Conservation (phyloP, 495 filamentous ascomycete species). For the Evernia prunastri region DNA sequence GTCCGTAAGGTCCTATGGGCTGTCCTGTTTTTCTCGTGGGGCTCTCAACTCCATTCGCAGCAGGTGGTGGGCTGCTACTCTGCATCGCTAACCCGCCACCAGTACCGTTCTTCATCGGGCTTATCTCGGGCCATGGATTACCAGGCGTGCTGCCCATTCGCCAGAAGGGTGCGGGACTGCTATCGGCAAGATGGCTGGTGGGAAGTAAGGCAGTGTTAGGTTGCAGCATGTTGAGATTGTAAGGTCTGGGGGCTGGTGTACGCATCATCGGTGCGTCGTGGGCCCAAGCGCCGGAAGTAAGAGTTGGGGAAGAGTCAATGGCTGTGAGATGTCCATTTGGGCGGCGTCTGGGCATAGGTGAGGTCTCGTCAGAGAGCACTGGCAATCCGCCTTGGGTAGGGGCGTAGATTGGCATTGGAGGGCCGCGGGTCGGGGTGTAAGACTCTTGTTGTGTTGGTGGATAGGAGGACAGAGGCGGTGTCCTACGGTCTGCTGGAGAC, state of each 20-base stretch:
- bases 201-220: constrained; percentile 86
- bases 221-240: constrained; percentile 76
- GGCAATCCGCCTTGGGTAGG: constrained; percentile 38
- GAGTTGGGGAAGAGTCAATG: constrained; percentile 60
- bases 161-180: constrained; percentile 96
- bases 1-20: constrained; percentile 8
- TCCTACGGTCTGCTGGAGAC: constrained; percentile 36
- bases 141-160: constrained; percentile 77
- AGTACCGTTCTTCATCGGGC: constrained; percentile 49
- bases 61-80: constrained; percentile 60
- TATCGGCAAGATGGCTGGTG: constrained; percentile 90
- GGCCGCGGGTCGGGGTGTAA: constrained; percentile 52
- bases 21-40: constrained; percentile 19
- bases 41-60: constrained; percentile 40
- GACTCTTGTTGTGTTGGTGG: constrained; percentile 41
- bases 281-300: constrained; percentile 55
- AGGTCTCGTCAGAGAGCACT: constrained; percentile 53
- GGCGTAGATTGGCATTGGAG: constrained; percentile 32
- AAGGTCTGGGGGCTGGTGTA: constrained; percentile 77
- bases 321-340: constrained; percentile 50
- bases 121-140: constrained; percentile 53
- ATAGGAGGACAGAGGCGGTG: constrained; percentile 43
- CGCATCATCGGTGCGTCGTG: constrained; percentile 56
- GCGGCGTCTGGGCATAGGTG: constrained; percentile 47
- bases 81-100: constrained; percentile 48